phyloP scores from a whole-genome alignment of 2,329 filamentous ascomycete species.

The Colletotrichum somersetense region DNA sequence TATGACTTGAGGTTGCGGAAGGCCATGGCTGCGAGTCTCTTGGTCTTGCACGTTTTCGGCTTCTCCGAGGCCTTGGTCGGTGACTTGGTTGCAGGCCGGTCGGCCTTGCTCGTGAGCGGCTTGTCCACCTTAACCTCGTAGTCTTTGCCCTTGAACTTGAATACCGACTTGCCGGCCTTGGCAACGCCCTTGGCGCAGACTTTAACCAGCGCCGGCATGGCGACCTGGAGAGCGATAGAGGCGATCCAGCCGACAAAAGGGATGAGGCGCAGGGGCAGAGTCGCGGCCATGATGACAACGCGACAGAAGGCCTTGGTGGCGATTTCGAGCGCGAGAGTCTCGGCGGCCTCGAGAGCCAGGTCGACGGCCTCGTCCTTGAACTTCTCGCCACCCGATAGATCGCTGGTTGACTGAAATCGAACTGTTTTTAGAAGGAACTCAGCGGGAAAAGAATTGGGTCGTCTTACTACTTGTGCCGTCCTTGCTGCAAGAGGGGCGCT shows the following conservation, averaged over 20 bases:
- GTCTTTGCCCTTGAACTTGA: constrained; percentile 12
- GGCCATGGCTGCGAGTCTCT: neutral
- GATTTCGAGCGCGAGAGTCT: constrained; percentile 49
- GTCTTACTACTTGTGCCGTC: too few relatives aligned
- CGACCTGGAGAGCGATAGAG: constrained; percentile 5
- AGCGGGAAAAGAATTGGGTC: too few relatives aligned
- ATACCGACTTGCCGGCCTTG: constrained; percentile 3
- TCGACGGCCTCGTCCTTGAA: constrained; percentile 46
- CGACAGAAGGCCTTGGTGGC: constrained; percentile 53
- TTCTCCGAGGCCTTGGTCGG: neutral
- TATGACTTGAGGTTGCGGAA: too few relatives aligned
- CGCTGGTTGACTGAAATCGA: too few relatives aligned
- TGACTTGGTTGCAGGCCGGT: neutral
- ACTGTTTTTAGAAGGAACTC: too few relatives aligned
- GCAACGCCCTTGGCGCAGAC: constrained; percentile 7
- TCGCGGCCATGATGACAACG: constrained; percentile 48
- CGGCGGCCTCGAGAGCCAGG: constrained; percentile 46
- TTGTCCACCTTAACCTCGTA: constrained; percentile 29
- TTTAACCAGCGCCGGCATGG: neutral
- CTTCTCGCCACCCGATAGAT: constrained; percentile 24
- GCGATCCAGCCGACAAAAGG: constrained; percentile 23
- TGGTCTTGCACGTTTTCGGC: constrained; percentile 8
- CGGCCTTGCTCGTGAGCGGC: constrained; percentile 13
- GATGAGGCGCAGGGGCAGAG: constrained; percentile 17
- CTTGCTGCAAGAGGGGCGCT: too few relatives aligned